phyloP scores from a whole-genome alignment of 2,329 filamentous ascomycete species.

The Aspergillus persii region DNA sequence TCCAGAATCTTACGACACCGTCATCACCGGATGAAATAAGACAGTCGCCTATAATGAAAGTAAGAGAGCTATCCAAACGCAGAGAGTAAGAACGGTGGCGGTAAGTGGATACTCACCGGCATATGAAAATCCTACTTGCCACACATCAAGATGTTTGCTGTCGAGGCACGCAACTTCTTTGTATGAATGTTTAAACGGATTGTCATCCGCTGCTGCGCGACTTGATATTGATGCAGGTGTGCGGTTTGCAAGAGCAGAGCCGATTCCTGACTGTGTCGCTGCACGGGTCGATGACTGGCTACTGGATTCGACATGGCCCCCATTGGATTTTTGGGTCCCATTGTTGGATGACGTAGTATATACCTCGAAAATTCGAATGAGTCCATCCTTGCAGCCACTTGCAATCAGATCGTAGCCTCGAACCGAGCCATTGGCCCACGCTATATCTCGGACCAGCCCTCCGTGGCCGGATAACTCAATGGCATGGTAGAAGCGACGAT shows the following conservation, averaged over 20 bases:
- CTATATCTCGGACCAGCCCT: slow-evolving; percentile 78
- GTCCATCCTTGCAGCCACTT: slow-evolving; percentile 89
- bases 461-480: slow-evolving; percentile 71
- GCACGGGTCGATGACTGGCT: slow-evolving; percentile 31
- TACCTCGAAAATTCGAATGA: slow-evolving; percentile 78
- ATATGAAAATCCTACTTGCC: slow-evolving; percentile 46
- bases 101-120: slow-evolving; percentile 31
- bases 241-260: slow-evolving; percentile 40
- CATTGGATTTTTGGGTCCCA: slow-evolving; percentile 25
- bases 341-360: slow-evolving; percentile 36
- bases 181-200: slow-evolving; percentile 42
- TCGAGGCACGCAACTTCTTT: slow-evolving; percentile 44
- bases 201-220: slow-evolving; percentile 34
- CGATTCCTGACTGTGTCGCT: slow-evolving; percentile 42
- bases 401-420: slow-evolving; percentile 87
- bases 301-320: slow-evolving; percentile 25
- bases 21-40: slow-evolving; percentile 45
- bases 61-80: slow-evolving; percentile 1
- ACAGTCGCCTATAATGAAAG: slow-evolving; percentile 36
- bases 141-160: slow-evolving; percentile 45
- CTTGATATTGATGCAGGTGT: slow-evolving; percentile 29
- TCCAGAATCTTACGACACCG: slow-evolving; percentile 44
- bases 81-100: not conserved
- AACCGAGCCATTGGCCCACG: slow-evolving; percentile 90
- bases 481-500: slow-evolving; percentile 81